Base-by-base conservation (phyloP, 768 basidiomycete genomes). In the Mycena crocata region DNA sequence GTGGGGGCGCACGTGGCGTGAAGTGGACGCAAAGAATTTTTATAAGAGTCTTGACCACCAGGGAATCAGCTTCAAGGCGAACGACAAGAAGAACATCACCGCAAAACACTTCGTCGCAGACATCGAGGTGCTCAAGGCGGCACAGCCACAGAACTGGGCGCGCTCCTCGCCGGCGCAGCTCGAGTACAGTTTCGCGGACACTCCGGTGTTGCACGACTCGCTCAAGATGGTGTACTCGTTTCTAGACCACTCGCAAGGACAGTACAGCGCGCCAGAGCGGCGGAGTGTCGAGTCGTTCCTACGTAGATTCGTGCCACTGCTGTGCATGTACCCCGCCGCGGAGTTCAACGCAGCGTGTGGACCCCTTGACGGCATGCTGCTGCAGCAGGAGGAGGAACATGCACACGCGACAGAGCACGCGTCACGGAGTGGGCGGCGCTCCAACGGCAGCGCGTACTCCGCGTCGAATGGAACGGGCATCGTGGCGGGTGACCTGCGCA, bases 31-130 rank as follows among this genome's bases (percentile, higher is more conserved):
- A 61, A 96, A 95, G 81, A 99, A 99, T 82, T 99, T 96, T 76
- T 97, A 98, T 89, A 98, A 97, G 81, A 92, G 93, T 32, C 89
- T 99, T 54, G 98, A 99, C 76, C 95, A 98, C 74, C 96, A 98
- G 77, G 96, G 95, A 21, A 93, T 94, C 77, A 89, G 86, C 64
- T 98, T 97, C 89, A 99, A 98, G 82, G 85, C 86, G 62, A 96
- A 95, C 77, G 98, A 99, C 84, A 98, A 98, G 87, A 94, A 94
- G 80, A 87, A 85, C 64, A 92, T 96, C 74, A 95, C 92, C 9
- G 85, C 93, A 45, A 96, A 94, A 75, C 81, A 90, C 68, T 93
- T 97, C 73, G 89, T 95, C 32, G 83, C 81, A 32, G 92, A 96
- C 60, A 91, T 96, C 72, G 94, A 96, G 76, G 71, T 78, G 56